Evolutionary conservation across 2,329 filamentous ascomycete genomes (phyloP), one percentile per base, ranked within the genome.

Genomic region (Geosmithia putterillii): DNA sequence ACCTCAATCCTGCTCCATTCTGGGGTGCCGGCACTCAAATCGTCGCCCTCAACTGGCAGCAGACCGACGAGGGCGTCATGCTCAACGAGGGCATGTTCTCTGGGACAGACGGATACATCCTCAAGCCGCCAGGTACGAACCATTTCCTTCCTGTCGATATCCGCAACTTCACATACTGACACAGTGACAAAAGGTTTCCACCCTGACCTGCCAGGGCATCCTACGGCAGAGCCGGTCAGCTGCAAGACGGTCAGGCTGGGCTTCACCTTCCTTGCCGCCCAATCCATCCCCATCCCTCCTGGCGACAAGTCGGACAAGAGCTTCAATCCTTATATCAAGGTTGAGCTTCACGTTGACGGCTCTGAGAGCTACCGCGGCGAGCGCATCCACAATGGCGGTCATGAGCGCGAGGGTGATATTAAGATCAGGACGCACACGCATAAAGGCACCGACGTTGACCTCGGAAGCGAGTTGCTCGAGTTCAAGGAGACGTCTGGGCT

Each of bases 31-130:
- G 89, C 14, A 82, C 94, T 3, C 89, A 95, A 61, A 82, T 95
- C 52, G 87, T 94, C 2, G 89, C 89, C 0, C 68, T 96, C 47
- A 95, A 95, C 63, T 96, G 89, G 86, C 89, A 96, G 61, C 82
- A 81, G 47, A 81, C 84, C 60, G 88, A 95, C 54, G 83, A 86
- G 52, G 88, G 86, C 25, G 94, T 94, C 81, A 95, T 95, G 90
- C 73, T 95, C 14, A 95, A 95, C 56, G 81, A 92, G 56, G 89
- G 79, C 52, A 92, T 94, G 86, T 95, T 95, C 61, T 74, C 79
- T 2, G 84, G 82, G 10, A 86, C 84, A 1, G 72, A 73, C n/a
- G 89, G 89, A 19, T 95, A 88, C 67, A 79, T 92, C 2, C 69
- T 94, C 36, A 95, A 95, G 61, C 89, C 89, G 0, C 65, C 74